Conservation (phyloP, 768 basidiomycete species). For the Termitomyces sp. region DNA sequence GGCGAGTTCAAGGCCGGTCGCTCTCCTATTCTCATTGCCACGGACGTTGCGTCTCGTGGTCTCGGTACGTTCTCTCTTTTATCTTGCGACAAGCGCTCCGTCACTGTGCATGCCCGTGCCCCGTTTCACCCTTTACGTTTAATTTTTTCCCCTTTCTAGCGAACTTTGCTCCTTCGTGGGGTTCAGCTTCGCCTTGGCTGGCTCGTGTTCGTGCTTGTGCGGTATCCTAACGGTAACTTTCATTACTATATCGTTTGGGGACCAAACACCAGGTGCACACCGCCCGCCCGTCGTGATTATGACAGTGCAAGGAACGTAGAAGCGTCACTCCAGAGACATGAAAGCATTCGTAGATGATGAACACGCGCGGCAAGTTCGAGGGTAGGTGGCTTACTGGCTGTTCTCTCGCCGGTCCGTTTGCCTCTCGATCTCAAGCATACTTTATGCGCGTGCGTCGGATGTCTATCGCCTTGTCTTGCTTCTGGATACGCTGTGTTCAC, state of each 20-base stretch:
- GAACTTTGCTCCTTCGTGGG: conserved; percentile 12
- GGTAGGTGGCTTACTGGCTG: conserved; percentile 21
- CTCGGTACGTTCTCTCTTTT: conserved; percentile 82
- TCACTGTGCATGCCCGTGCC: conserved; percentile 20
- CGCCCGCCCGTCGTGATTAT: conserved; percentile 6
- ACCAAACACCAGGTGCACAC: conserved; percentile 11
- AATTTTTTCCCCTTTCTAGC: conserved; percentile 11
- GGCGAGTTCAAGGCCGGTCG: conserved; percentile 98
- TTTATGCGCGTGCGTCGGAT: conserved; percentile 32
- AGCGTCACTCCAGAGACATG: conserved; percentile 34
- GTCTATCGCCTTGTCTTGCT: conserved; percentile 35
- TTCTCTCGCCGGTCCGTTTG: conserved; percentile 11
- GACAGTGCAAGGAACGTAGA: conserved; percentile 11
- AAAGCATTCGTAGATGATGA: conserved; percentile 27
- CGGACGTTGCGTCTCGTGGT: conserved; percentile 99
- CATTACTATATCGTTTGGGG: conserved; percentile 13
- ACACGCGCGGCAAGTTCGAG: conserved; percentile 28
- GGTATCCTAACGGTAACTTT: conserved; percentile 20
- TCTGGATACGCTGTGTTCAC: conserved; percentile 41
- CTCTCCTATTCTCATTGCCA: conserved; percentile 96
- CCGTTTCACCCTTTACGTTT: conserved; percentile 12
- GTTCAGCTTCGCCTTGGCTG: conserved; percentile 15
- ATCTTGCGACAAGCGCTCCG: conserved; percentile 43
- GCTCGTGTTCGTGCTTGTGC: conserved; percentile 13
- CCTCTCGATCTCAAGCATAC: conserved; percentile 29